Percentiles rank a stretch among this genome's conserved stretches.
phyloP scores from a whole-genome alignment of 305 asterid genomes.

The Petunia hybrid region DNA sequence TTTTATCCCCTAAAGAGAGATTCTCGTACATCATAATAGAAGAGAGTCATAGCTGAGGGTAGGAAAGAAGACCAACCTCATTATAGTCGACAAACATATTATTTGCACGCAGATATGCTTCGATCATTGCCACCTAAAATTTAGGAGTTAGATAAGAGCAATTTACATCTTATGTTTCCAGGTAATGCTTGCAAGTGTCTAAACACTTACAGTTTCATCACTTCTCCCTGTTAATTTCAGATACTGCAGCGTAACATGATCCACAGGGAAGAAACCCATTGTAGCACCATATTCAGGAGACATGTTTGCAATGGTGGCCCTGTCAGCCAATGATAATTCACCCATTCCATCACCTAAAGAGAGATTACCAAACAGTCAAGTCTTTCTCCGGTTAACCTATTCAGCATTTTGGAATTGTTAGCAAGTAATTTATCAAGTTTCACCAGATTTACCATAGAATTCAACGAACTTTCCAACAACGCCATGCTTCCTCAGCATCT shows the following conservation, averaged over 20 bases:
- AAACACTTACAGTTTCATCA: constrained; percentile 76
- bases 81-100: constrained; percentile 89
- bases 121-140: constrained; percentile 83
- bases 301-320: constrained; percentile 98
- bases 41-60: constrained; percentile 18
- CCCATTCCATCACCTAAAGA: constrained; percentile 80
- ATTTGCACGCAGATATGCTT: constrained; percentile 93
- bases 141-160: constrained; percentile 17
- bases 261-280: constrained; percentile 98
- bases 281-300: constrained; percentile 98
- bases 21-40: constrained; percentile 6
- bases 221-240: constrained; percentile 91
- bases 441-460: constrained; percentile 62
- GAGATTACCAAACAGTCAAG: constrained; percentile 23
- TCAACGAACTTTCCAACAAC: constrained; percentile 95
- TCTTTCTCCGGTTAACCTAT: constrained; percentile 2
- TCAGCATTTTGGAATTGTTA: neutral
- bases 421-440: constrained; percentile 28
- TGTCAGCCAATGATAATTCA: constrained; percentile 87
- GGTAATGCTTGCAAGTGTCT: constrained; percentile 12
- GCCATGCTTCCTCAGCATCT: constrained; percentile 91
- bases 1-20: neutral
- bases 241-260: constrained; percentile 80
- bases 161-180: constrained; percentile 10
- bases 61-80: constrained; percentile 52